These are phyloP conservation scores for Coniochaeta sp. DNA, from an alignment of 2,329 filamentous ascomycete genomes.

Conservation along the genomic window DNA sequence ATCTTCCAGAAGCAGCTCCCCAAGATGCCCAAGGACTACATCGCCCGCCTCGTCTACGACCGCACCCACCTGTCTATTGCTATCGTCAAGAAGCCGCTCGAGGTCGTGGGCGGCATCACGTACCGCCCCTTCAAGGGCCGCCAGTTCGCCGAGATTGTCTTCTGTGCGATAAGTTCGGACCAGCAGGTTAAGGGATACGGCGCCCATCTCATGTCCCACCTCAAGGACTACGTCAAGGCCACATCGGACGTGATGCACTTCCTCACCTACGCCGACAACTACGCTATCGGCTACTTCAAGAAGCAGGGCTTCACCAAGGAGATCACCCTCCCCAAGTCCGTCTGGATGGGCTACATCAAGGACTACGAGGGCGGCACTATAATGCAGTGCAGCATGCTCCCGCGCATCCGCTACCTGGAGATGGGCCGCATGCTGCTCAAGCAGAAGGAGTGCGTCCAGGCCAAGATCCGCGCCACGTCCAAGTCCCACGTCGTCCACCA, in stretches of 20 bases:
- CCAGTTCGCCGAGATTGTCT: conserved; percentile 95
- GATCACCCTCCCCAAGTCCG: conserved; percentile 80
- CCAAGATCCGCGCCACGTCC: conserved; percentile 88
- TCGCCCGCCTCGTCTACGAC: conserved; percentile 94
- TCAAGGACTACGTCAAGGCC: conserved; percentile 97
- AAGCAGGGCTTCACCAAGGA: conserved; percentile 99
- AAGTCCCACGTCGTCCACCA: conserved; percentile 82
- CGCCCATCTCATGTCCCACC: conserved; percentile 93
- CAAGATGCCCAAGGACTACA: conserved; percentile 99
- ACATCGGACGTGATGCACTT: conserved; percentile 98
- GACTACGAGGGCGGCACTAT: conserved; percentile 98
- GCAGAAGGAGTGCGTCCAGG: conserved; percentile 91
- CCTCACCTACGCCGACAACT: conserved; percentile 96
- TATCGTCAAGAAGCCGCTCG: conserved; percentile 92
- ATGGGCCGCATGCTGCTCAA: conserved; percentile 90
- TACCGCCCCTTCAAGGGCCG: conserved; percentile 90
- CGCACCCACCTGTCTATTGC: conserved; percentile 93
- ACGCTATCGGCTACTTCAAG: conserved; percentile 98
- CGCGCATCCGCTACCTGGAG: conserved; percentile 89
- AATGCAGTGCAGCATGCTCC: conserved; percentile 98
- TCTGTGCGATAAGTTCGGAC: conserved; percentile 94
- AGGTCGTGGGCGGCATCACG: conserved; percentile 95
- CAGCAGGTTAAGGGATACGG: conserved; percentile 99
- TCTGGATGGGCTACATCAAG: conserved; percentile 99
- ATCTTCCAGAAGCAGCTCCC: conserved; percentile 98